Percentiles rank a stretch among this genome's conserved stretches.
These are phyloP conservation scores for Toxicodendron radicans DNA, from an alignment of 345 rosid genomes.

Conservation along the genomic window DNA sequence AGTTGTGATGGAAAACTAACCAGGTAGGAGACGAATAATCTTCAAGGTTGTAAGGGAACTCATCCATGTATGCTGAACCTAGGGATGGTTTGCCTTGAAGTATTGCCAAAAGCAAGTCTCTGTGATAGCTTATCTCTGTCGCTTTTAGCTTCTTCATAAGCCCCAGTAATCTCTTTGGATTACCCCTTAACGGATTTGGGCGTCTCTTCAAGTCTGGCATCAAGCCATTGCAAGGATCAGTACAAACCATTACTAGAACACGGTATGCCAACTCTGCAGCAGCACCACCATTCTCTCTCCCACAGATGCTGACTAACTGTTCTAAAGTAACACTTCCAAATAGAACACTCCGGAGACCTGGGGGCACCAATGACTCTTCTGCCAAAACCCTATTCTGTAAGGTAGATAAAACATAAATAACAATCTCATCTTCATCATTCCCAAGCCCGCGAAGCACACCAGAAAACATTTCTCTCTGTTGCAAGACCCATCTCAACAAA, in stretches of 20 bases:
- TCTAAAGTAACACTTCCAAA: constrained; percentile 82
- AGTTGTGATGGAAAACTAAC: constrained; percentile 49
- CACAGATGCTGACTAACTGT: constrained; percentile 66
- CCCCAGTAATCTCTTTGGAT: constrained; percentile 59
- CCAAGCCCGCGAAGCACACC: constrained; percentile 73
- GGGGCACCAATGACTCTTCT: constrained; percentile 71
- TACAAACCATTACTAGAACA: constrained; percentile 70
- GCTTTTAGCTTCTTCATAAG: constrained; percentile 89
- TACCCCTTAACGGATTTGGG: constrained; percentile 63
- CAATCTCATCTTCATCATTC: constrained; percentile 65
- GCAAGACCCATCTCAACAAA: constrained; percentile 69
- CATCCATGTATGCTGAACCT: constrained; percentile 72
- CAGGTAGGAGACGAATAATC: constrained; percentile 76
- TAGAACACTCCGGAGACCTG: constrained; percentile 83
- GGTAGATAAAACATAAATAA: constrained; percentile 59
- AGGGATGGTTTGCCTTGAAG: constrained; percentile 67
- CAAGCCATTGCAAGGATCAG: constrained; percentile 84
- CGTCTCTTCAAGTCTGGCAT: constrained; percentile 71
- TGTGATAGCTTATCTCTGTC: constrained; percentile 62
- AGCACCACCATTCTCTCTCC: constrained; percentile 51
- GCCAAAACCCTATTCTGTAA: constrained; percentile 63
- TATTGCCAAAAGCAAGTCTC: constrained; percentile 77
- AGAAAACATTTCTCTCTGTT: constrained; percentile 82
- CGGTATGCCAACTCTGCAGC: constrained; percentile 65
- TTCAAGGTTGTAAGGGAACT: constrained; percentile 86